Base-by-base conservation (phyloP, 2,329 filamentous ascomycete genomes). In the Acephala macrosclerotiorum region DNA sequence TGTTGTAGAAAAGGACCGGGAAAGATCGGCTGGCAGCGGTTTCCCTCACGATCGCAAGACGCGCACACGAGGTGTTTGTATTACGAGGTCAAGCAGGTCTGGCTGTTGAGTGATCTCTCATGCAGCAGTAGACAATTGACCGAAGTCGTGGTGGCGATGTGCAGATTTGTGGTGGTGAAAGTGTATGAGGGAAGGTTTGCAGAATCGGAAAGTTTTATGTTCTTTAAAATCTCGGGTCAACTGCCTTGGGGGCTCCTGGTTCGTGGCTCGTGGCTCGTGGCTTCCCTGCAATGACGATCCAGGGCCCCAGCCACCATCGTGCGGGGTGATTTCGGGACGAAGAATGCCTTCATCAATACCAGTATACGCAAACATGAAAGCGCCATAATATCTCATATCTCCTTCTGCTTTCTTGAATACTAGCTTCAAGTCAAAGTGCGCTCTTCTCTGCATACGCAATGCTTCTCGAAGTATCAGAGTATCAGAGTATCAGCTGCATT, bases 1-100 rank as follows among this genome's bases (percentile, higher is more conserved):
- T 64, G 64, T 11, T 29, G 29, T 33, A 33, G 29, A 60, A 65
- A 35, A 42, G 25, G 35, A 51, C 60, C 61, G 61, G 64, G 63
- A 58, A 67, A 59, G 57, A 66, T 60, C 69, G 66, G 69, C 66
- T 71, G 64, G 53, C n/a, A 36, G 56, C 63, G 64, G 66, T 6
- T n/a, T 42, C 16, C 14, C n/a, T 26, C 51, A 5, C 18, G 25
- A 53, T 33, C 49, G 22, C 49, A 7, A 49, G 49, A 53, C 26
- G 12, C 49, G 49, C 49, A 49, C 45, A 12, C 7, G 22, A 14
- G 11, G 38, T 11, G 22, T 12, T 20, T 42, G n/a, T 38, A 18
- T 58, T 58, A 18, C 38, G 45, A 35, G 36, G 56, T 56, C 58
- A 42, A 45, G 45, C 14, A n/a, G 33, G n/a, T 51, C n/a, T 25